Evolutionary conservation across 345 rosid species (phyloP), one percentile per base, ranked within the genome.

Genomic region (Syzygium aromaticum): DNA sequence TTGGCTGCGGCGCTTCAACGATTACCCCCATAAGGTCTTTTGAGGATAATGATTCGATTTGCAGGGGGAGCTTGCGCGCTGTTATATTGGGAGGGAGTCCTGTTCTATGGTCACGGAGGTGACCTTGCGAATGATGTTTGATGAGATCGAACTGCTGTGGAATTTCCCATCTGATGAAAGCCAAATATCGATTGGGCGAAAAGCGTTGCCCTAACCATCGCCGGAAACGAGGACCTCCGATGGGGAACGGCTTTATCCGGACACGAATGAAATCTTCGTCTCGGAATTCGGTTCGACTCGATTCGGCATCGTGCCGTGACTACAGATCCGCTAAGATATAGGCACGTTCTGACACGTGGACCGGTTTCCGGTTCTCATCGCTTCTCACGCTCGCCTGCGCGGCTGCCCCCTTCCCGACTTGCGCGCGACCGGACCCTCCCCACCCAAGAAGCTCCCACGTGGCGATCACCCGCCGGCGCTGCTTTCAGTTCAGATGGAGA

Each of bases 131-230:
- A n/a, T n/a, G n/a, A n/a, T n/a, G n/a, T n/a, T n/a, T n/a, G n/a
- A n/a, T 49, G 94, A 92, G 90, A 92, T 90, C 67, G 89, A 91
- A 91, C 54, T 93, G 94, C 17, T 88, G 94, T 52, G 94, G 90
- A 16, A 90, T 91, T 73, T 91, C 92, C 27, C 94, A 91, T 86
- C 93, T 92, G 15, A 88, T 88, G 91, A 92, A 91, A 46, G 92
- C 92, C 77, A 89, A 90, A 84, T 14, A 86, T 84, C 86, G 64
- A 86, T 52, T 77, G 46, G 85, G 90, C 14, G 90, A 88, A 84
- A 88, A 86, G 86, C 88, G 67, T 53, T 63, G 88, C 88, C 8
- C 46, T 86, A 38, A 88, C 86, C 40, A 54, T 86, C 49, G 88
- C 90, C 22, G 88, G 85, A 27, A 86, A 33, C 77, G 0, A 53